These are phyloP conservation scores for Scutellaria minor DNA, from an alignment of 257 asterid species.

Conservation along the genomic window DNA sequence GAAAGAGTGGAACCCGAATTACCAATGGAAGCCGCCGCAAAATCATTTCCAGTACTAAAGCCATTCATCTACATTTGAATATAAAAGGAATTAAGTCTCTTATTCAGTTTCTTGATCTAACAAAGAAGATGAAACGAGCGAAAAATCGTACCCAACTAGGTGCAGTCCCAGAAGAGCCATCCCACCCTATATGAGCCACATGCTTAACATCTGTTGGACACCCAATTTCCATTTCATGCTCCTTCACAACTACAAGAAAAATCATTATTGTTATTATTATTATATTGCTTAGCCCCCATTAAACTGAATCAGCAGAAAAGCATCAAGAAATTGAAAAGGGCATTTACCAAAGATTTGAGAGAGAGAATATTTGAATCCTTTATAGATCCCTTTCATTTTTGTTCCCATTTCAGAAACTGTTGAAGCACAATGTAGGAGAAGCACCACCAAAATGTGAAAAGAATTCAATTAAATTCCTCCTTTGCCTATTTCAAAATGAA, in stretches of 20 bases:
- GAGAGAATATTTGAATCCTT: slow-evolving; percentile 63
- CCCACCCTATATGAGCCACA: slow-evolving; percentile 72
- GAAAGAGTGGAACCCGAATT: slow-evolving; percentile 66
- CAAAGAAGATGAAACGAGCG: neutral
- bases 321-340: neutral
- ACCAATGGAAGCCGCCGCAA: slow-evolving; percentile 60
- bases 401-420: slow-evolving; percentile 51
- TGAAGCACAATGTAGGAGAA: slow-evolving; percentile 37
- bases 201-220: slow-evolving; percentile 79
- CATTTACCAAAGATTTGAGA: slow-evolving; percentile 65
- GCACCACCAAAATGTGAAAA: slow-evolving; percentile 37
- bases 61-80: slow-evolving; percentile 49
- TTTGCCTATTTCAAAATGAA: slow-evolving; percentile 51
- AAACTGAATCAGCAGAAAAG: neutral
- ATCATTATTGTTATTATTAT: neutral
- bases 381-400: slow-evolving; percentile 71
- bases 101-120: neutral
- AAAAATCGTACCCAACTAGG: slow-evolving; percentile 62
- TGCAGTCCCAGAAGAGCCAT: slow-evolving; percentile 60
- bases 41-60: slow-evolving; percentile 51
- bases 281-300: neutral
- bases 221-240: slow-evolving; percentile 68
- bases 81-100: neutral
- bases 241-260: slow-evolving; percentile 58
- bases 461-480: slow-evolving; percentile 27